A percentile compares a stretch with the other conserved stretches of the same genome.
phyloP scores from a whole-genome alignment of 148 eudicot species.

The Amaranthus palmeri region DNA sequence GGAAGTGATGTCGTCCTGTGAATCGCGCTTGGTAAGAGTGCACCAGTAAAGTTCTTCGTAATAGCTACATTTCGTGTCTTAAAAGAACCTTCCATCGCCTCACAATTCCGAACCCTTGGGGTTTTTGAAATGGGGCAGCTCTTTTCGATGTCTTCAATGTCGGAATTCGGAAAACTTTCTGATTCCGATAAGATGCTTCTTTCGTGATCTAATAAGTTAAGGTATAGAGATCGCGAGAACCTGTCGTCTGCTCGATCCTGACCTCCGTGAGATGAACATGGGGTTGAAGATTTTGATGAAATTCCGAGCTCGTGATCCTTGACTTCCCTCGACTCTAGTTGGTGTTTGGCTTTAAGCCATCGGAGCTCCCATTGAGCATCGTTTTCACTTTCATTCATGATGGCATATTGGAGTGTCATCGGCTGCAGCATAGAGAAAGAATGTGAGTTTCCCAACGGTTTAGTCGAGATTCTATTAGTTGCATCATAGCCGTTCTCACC shows the following conservation, averaged over 20 bases:
- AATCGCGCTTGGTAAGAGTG: conserved; percentile 41
- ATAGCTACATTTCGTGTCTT: conserved; percentile 12
- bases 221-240: conserved; percentile 15
- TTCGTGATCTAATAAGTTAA: conserved; percentile 17
- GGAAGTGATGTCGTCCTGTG: conserved; percentile 62
- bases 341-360: conserved; percentile 67
- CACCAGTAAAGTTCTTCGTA: conserved; percentile 11
- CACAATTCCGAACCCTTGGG: conserved; percentile 30
- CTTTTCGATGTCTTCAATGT: conserved; percentile 8
- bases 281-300: conserved; percentile 31
- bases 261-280: conserved; percentile 15
- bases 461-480: not conserved
- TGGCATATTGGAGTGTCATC: conserved; percentile 5
- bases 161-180: conserved; percentile 7
- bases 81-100: conserved; percentile 25
- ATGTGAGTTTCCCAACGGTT: conserved; percentile 12
- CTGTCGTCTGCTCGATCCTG: conserved; percentile 9
- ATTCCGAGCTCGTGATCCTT: conserved; percentile 44
- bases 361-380: conserved; percentile 52
- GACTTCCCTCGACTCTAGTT: conserved; percentile 46
- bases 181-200: conserved; percentile 15
- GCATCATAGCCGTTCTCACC: conserved; percentile 8
- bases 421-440: not conserved
- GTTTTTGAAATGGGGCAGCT: conserved; percentile 32
- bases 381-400: conserved; percentile 27